Evolutionary conservation across 2,329 filamentous ascomycete genomes (phyloP), one percentile per base, ranked within the genome.

Genomic region (Magnaporthiopsis rhizophila): DNA sequence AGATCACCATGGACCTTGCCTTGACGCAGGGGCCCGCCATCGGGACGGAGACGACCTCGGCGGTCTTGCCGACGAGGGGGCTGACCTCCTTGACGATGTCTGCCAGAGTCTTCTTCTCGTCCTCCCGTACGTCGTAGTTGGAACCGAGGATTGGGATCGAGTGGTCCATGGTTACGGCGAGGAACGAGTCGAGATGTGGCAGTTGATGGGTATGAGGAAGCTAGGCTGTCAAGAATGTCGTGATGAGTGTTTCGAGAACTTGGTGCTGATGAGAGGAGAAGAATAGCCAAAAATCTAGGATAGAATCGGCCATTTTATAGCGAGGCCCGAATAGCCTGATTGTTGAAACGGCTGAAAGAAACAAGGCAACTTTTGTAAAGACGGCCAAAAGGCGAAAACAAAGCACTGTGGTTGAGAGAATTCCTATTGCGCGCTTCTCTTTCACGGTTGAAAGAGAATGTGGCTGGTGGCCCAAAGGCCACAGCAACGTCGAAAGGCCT

Each of bases 1-100:
- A 62, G 60, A 62, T 21, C 18, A 62, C 60, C 11, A 62, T 36
- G 38, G 60, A 21, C 36, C 60, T n/a, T 18, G 45, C 18, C 18
- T 18, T 3, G 21, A 53, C 21, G 21, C 45, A 53, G 45, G 3
- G 21, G 45, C n/a, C 18, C 1, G 8, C 45, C 45, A 53, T 53
- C 18, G 45, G 45, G 21, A 53, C 45, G 3, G 60, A 45, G 36
- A 62, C 38, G 60, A 45, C 26, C 36, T 11, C 60, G 34, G 36
- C 60, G n/a, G 38, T 36, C 18, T 53, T 9, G 45, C 45, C 45
- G 45, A 15, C 7, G 7, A n/a, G 18, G 18, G 45, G 45, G n/a
- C 45, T 53, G 9, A 53, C 45, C 45, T 53, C 15, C 9, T 18
- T 15, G 45, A n/a, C 8, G 45, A 53, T 53, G 15, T 7, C 45